Base-by-base conservation (phyloP, 73 alveolate species). In the Paraurostyla sp. region DNA sequence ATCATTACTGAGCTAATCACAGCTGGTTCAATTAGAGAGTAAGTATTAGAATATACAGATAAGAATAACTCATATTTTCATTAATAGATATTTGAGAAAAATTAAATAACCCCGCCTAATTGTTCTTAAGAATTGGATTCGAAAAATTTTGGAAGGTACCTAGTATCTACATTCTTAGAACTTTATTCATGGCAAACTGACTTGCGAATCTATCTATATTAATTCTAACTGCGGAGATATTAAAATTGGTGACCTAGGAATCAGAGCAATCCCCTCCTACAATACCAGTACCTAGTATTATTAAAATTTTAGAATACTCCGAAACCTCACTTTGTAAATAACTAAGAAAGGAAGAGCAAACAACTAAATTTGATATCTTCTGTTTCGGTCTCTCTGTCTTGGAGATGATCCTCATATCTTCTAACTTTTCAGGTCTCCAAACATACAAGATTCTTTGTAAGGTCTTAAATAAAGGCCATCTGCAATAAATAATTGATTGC, bases 101-200 rank as follows among this genome's bases (percentile, higher is more conserved):
- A 93, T 95, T 51, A 91, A 94, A 92, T 75, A 83, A 73, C 99
- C 99, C 9, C 41, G 98, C 62, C 69, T 97, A 45, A 91, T 93
- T 80, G 93, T 97, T 32, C 89, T 97, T 0, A 97, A 96, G 88
- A 89, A 92, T 84, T 97, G 99, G 98, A 94, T 99, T 60, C 90
- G 94, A 80, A 97, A 97, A 86, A 97, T 97, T 43, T 88, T 97
- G 73, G 93, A 96, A 83, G 99, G 99, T 0, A 88, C 97, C 59
- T 83, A 90, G 41, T 97, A 96, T 89, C 94, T 97, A 33, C 99
- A 97, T 89, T 93, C 95, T 27, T 75, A 84, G 51, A 88, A 90
- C 60, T 42, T 78, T 20, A 59, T 78, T 38, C 89, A 78, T 78
- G 89, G 71, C n/a, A 78, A 52, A 30, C 60, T 78, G 3, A 78